Evolutionary conservation across 2,329 filamentous ascomycete genomes (phyloP).

Genomic region (Graphilbum fragrans): DNA sequence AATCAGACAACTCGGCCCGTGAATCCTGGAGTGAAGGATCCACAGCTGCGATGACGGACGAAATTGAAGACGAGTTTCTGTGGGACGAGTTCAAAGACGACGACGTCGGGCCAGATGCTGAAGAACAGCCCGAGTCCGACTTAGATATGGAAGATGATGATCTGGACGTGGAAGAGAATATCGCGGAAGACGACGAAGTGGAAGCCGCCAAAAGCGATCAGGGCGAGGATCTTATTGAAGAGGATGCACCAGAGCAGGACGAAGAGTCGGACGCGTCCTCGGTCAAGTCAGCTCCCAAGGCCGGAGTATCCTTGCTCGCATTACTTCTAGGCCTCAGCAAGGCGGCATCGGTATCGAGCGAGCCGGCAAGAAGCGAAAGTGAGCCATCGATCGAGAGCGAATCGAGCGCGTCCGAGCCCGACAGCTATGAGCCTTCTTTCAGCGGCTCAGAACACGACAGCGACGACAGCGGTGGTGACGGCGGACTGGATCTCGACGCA

Average conservation of each 20-base stretch:
- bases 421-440: neutral
- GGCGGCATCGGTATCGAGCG: no score
- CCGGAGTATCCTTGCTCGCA: no score
- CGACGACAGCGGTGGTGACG: neutral
- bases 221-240: no score
- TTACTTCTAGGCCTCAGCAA: no score
- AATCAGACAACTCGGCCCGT: neutral
- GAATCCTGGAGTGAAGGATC: conserved; percentile 1
- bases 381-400: neutral
- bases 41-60: neutral
- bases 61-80: conserved; percentile 1
- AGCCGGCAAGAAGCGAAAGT: neutral
- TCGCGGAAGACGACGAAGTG: no score
- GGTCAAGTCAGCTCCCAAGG: no score
- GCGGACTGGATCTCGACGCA: neutral
- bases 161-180: neutral
- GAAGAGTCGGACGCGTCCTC: no score
- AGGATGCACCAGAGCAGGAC: no score
- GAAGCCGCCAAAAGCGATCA: no score
- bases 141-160: neutral
- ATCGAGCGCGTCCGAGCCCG: neutral
- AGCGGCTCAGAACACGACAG: neutral
- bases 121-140: no score
- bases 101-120: neutral
- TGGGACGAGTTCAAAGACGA: conserved; percentile 1